Percentiles rank a stretch among this genome's conserved stretches.
phyloP scores from a whole-genome alignment of 441 rosid species.

The Pelargonium australe region DNA sequence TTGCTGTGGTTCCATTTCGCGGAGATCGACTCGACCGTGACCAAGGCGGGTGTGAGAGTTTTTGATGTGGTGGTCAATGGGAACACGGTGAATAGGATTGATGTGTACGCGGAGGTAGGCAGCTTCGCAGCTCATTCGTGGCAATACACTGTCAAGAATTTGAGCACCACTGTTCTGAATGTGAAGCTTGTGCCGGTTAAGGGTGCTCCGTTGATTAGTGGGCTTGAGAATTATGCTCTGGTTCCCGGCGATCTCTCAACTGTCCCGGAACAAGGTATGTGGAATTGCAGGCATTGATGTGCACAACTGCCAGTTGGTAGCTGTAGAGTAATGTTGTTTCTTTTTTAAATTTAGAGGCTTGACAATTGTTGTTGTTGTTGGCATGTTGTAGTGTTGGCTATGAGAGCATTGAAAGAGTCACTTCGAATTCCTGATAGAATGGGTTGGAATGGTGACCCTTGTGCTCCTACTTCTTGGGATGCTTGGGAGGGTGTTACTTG shows the following conservation, averaged over 20 bases:
- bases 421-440: conserved; percentile 78
- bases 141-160: conserved; percentile 50
- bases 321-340: neutral
- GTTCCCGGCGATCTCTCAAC: conserved; percentile 81
- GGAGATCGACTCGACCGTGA: conserved; percentile 71
- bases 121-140: conserved; percentile 56
- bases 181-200: conserved; percentile 51
- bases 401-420: conserved; percentile 87
- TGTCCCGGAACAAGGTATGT: conserved; percentile 67
- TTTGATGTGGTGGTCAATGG: conserved; percentile 69
- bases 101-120: conserved; percentile 59
- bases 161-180: conserved; percentile 47
- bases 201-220: conserved; percentile 68
- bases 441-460: conserved; percentile 99
- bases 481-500: conserved; percentile 99
- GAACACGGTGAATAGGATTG: conserved; percentile 61
- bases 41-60: conserved; percentile 57
- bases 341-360: neutral
- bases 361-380: conserved; percentile 11
- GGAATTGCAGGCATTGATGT: neutral
- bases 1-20: conserved; percentile 92
- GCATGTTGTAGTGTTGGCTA: conserved; percentile 50
- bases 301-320: neutral
- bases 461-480: conserved; percentile 96
- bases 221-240: conserved; percentile 86